Evolutionary conservation across 768 basidiomycete genomes (phyloP), one percentile per base, ranked within the genome.

Genomic region (Pleurotus salmoneostramineus): DNA sequence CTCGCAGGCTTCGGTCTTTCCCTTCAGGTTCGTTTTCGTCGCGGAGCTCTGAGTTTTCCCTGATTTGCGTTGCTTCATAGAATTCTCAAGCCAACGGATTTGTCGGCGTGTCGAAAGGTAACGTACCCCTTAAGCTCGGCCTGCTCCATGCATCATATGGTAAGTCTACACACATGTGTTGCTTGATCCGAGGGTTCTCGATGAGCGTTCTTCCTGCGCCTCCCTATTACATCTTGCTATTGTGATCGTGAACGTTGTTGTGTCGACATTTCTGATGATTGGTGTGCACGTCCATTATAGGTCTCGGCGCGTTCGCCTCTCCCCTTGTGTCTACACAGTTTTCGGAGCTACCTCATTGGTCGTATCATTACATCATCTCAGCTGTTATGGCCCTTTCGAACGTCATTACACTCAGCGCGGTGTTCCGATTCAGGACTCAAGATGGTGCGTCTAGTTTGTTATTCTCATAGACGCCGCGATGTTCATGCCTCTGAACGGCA

Each of bases 281-380:
- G 17, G 47, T 1, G 42, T 10, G 27, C 21, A 6, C 36, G 14
- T 44, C 31, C 15, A 17, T 44, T 51, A n/a, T 46, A 67, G 66
- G 74, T 45, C 58, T 69, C n/a, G 83, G 84, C 0, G 83, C 83
- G 6, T 65, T 85, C 10, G 65, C 72, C 10, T 71, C 87, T 0
- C 89, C 89, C 0, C 74, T 89, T 21, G 75, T 83, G 0, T 77
- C 89, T 0, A 91, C 89, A 0, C 80, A 84, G 51, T 90, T 91
- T 60, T 74, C 83, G 2, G 72, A 75, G 37, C 58, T 74, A 35
- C 63, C 60, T 0, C 71, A 71, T 46, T 89, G 88, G 87, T 83
- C 81, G 3, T 82, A 83, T 61, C 82, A 88, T 64, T 89, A 83
- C 65, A 73, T 88, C 35, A 69, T 71, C 6, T 86, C 83, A 0